Evolutionary conservation across 768 basidiomycete genomes (phyloP).

Genomic region (Suillus cothurnatus): DNA sequence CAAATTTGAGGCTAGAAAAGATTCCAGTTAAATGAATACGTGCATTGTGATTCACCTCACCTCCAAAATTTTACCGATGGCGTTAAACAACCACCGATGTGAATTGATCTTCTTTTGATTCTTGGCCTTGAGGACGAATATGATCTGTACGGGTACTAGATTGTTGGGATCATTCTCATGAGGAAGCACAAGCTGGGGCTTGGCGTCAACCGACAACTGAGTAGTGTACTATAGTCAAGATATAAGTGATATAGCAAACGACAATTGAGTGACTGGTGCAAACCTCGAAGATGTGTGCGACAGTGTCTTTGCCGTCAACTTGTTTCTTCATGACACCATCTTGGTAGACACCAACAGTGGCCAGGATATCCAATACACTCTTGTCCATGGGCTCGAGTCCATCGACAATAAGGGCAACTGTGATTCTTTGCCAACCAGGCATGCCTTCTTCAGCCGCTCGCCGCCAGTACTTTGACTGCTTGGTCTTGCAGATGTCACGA

Average conservation of each 20-base stretch:
- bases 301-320: slow-evolving; percentile 83
- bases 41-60: slow-evolving; percentile 39
- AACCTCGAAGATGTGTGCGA: slow-evolving; percentile 96
- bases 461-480: slow-evolving; percentile 91
- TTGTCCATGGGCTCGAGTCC: slow-evolving; percentile 97
- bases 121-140: slow-evolving; percentile 89
- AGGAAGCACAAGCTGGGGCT: slow-evolving; percentile 89
- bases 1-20: slow-evolving; percentile 81
- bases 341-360: slow-evolving; percentile 91
- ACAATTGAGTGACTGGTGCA: slow-evolving; percentile 9
- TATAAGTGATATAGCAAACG: slow-evolving; percentile 9
- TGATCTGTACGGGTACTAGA: slow-evolving; percentile 89
- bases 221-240: slow-evolving; percentile 78
- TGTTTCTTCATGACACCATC: slow-evolving; percentile 96
- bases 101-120: slow-evolving; percentile 97
- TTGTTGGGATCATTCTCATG: slow-evolving; percentile 90
- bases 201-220: slow-evolving; percentile 89
- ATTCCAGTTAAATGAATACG: background rate
- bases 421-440: slow-evolving; percentile 90
- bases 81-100: slow-evolving; percentile 96
- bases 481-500: slow-evolving; percentile 95
- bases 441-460: slow-evolving; percentile 79
- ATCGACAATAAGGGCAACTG: slow-evolving; percentile 88
- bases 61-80: slow-evolving; percentile 79
- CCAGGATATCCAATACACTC: slow-evolving; percentile 84